Base-by-base conservation (phyloP, 2,329 filamentous ascomycete genomes). In the Talaromyces amestolkiae region DNA sequence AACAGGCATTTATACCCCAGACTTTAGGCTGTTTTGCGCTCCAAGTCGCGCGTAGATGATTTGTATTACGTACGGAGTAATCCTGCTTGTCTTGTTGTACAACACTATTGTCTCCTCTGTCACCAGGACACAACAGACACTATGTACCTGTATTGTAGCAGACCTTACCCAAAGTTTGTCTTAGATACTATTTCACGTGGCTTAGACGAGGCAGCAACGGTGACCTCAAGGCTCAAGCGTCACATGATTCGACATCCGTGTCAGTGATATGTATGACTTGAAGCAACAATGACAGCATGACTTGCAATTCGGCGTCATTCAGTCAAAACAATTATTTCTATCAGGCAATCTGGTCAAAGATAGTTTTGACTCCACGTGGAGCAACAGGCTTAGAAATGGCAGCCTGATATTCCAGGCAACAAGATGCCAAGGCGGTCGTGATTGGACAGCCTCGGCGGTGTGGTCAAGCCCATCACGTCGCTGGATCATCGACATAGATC, bases 361-460 rank as follows among this genome's bases (percentile, higher is more conserved):
- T 53, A 37, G 6, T 51, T 22, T 22, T n/a, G 15, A 53, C 49
- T 53, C 53, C 53, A 56, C 53, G 53, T 56, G 53, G 53, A 54
- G 33, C n/a, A 15, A 37, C 24, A 56, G 49, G 33, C 13, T 19
- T 1, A 39, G 19, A 56, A 6, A 33, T 24, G 19, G 53, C 53
- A 56, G 53, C 53, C 53, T 56, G 33, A 56, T 6, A 22, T 56
- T 39, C n/a, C 53, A 56, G 53, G 53, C 53, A 39, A 33, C 10
- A 56, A 19, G 17, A 35, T 35, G 53, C 53, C 53, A 56, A 56
- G 51, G 19, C 53, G 5, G n/a, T 2, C 17, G 3, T 63, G 61
- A 63, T 63, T 63, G 61, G 61, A 35, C 53, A 49, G 61, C 39
- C 11, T 37, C n/a, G 61, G 51, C 51, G 61, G 60, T 62, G 60